Conservation (phyloP, 1,139 yeast species). For the Suzukiozyma palmioleophila region DNA sequence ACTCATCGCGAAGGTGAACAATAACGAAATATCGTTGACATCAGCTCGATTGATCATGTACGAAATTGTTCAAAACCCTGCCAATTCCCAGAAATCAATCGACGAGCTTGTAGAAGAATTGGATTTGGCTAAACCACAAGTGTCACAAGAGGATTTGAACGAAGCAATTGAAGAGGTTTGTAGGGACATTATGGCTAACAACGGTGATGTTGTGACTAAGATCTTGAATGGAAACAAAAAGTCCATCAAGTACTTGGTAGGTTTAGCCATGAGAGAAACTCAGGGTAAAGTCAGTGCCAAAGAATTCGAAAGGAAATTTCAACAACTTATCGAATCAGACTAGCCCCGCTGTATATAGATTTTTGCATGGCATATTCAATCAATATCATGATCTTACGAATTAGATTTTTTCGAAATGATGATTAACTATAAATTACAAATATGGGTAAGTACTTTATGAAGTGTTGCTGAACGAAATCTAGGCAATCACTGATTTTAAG, state of each 20-base stretch:
- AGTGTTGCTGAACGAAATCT: constrained; percentile 5
- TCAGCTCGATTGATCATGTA: constrained; percentile 64
- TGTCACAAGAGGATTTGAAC: constrained; percentile 25
- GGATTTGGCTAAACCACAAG: constrained; percentile 44
- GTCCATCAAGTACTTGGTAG: constrained; percentile 72
- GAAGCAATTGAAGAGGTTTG: constrained; percentile 52
- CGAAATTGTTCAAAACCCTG: constrained; percentile 51
- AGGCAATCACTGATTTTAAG: constrained; percentile 52
- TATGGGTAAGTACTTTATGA: background rate
- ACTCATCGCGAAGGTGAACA: constrained; percentile 21
- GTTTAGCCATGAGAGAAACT: constrained; percentile 76
- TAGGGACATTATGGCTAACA: constrained; percentile 41
- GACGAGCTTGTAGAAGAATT: constrained; percentile 48
- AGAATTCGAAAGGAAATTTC: constrained; percentile 42
- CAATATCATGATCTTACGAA: background rate
- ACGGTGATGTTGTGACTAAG: constrained; percentile 55
- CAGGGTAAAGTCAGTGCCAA: constrained; percentile 62
- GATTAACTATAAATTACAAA: constrained; percentile 1
- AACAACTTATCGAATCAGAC: constrained; percentile 10
- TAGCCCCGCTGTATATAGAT: background rate
- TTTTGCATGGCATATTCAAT: background rate
- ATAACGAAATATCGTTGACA: constrained; percentile 31
- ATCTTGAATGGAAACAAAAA: constrained; percentile 57
- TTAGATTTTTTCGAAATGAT: background rate
- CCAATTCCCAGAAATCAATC: constrained; percentile 27